Base-by-base conservation (phyloP, 495 filamentous ascomycete genomes). In the Penicillium waksmanii region DNA sequence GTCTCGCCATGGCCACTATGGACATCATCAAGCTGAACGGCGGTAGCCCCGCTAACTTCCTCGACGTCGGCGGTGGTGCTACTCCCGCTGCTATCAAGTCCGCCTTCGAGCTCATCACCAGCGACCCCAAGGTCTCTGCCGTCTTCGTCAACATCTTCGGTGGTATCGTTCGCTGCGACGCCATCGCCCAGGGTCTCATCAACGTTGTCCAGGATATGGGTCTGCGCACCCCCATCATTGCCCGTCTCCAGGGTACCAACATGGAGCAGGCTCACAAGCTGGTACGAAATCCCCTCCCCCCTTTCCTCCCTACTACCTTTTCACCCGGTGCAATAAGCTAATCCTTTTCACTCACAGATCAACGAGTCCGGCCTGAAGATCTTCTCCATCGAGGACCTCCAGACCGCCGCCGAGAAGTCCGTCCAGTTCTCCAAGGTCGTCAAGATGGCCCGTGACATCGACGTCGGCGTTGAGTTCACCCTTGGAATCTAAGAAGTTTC, bases 21-120 rank as follows among this genome's bases (percentile, higher is more conserved):
- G 95, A 98, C 77, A 98, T 98, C 79, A 98, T 98, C 85, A 98
- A 98, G 85, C 86, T 98, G 27, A 98, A 98, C 80, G 95, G 95
- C 69, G 95, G 95, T 53, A 83, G 84, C 69, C 95, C 95, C 53
- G 95, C 95, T 58, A 98, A 98, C 84, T 98, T 98, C 89, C 84
- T 98, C 58, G 95, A 98, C 73, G 96, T 98, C 62, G 95, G 95
- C 64, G 95, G 95, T 73, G 95, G 95, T 80, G 95, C 95, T 61
- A 98, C 95, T 55, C 92, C 94, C 12, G 89, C 91, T 66, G 95
- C 95, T 61, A 98, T 98, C 81, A 91, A 94, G 83, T 87, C 92
- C 77, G 95, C 95, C 58, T 98, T 98, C 74, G 91, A 95, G 75
- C 88, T 98, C 66, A 98, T 98, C 82, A 98, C 95, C 60, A 93